Percentiles rank a stretch among this genome's conserved stretches.
Conservation (phyloP, 2,329 filamentous ascomycete genomes). For the Diaporthe citrichinensis region DNA sequence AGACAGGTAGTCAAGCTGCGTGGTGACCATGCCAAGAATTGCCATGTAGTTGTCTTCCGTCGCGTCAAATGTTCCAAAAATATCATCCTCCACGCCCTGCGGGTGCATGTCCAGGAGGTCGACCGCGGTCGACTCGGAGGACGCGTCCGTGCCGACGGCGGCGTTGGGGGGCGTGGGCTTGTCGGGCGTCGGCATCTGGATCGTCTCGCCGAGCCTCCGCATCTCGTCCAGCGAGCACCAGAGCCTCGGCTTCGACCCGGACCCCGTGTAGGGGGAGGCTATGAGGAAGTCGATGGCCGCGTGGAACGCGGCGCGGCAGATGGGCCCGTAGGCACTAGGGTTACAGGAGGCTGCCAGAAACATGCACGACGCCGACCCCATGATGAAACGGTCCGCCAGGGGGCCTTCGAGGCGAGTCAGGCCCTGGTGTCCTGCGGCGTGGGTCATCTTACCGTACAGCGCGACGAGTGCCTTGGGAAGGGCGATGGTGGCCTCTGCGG, state of each 20-base stretch:
- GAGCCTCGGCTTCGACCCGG: background rate
- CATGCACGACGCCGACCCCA: conserved; percentile 12
- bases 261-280: background rate
- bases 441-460: background rate
- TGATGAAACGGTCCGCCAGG: conserved; percentile 5
- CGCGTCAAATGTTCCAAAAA: conserved; percentile 7
- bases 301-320: conserved; percentile 11
- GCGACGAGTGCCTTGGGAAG: conserved; percentile 9
- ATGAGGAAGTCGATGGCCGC: background rate
- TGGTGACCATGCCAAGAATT: background rate
- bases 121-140: conserved; percentile 2
- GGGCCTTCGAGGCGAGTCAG: background rate
- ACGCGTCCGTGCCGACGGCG: background rate
- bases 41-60: conserved; percentile 21
- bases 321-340: background rate
- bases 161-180: background rate
- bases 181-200: conserved; percentile 19
- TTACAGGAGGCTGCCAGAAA: conserved; percentile 4
- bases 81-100: conserved; percentile 2
- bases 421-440: background rate
- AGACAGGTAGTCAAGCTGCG: conserved; percentile 12
- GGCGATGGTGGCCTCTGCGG: background rate
- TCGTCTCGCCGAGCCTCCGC: background rate
- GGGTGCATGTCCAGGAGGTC: background rate
- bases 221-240: conserved; percentile 21